phyloP scores from a whole-genome alignment of 2,329 filamentous ascomycete genomes.

The Venturia effusa region DNA sequence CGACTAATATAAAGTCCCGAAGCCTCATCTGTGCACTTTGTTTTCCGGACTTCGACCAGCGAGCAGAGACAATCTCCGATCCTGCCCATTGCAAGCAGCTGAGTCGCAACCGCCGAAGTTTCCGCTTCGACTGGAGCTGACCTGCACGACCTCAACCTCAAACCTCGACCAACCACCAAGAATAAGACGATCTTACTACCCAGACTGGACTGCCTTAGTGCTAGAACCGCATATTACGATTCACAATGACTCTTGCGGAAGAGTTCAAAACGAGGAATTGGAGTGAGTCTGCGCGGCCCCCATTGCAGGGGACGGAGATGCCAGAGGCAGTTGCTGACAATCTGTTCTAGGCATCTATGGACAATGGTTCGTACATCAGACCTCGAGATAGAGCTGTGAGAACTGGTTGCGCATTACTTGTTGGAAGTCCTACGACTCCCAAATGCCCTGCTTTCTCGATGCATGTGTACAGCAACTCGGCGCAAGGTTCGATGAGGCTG shows the following conservation, averaged over 20 bases:
- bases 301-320: slow-evolving; percentile 9
- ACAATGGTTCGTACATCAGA: slow-evolving; percentile 47
- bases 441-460: neutral
- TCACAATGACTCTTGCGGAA: slow-evolving; percentile 46
- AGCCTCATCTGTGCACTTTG: neutral
- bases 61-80: neutral
- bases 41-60: too few relatives aligned
- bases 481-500: neutral
- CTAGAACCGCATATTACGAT: neutral
- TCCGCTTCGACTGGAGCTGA: neutral
- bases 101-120: neutral
- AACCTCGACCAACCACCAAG: neutral
- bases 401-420: neutral
- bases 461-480: neutral
- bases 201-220: neutral
- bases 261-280: slow-evolving; percentile 57
- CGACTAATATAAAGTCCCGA: neutral
- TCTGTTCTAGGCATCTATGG: slow-evolving; percentile 49
- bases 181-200: neutral
- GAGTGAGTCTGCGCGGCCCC: slow-evolving; percentile 36
- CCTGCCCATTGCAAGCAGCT: neutral
- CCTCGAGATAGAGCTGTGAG: neutral
- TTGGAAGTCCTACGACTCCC: too few relatives aligned
- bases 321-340: slow-evolving; percentile 20
- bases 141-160: neutral